Percentiles rank a stretch among this genome's conserved stretches.
These are phyloP conservation scores for Aspergillus viridinutans DNA, from an alignment of 2,329 filamentous ascomycete genomes.

Conservation along the genomic window DNA sequence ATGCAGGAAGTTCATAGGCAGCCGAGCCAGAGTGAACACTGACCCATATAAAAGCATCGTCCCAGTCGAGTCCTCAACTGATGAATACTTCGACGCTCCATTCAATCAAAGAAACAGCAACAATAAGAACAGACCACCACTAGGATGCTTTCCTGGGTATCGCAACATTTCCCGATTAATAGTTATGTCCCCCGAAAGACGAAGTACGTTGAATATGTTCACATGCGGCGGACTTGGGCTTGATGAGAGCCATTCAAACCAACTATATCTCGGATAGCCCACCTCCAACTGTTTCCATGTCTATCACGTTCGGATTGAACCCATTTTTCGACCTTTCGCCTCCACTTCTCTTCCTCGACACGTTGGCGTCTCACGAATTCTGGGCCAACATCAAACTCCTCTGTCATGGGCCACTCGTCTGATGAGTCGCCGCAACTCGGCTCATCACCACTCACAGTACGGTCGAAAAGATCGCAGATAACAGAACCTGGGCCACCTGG, in stretches of 20 bases:
- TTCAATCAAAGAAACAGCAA: background rate
- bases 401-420: slow-evolving; percentile 81
- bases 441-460: slow-evolving; percentile 33
- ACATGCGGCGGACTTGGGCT: background rate
- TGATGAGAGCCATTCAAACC: slow-evolving; percentile 20
- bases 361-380: slow-evolving; percentile 86
- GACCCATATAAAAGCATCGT: background rate
- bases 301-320: slow-evolving; percentile 54
- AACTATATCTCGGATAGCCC: slow-evolving; percentile 59
- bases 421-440: slow-evolving; percentile 43
- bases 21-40: background rate
- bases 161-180: background rate
- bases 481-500: slow-evolving; percentile 19
- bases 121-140: background rate
- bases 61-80: background rate
- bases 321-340: slow-evolving; percentile 83
- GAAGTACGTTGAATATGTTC: background rate
- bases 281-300: slow-evolving; percentile 63
- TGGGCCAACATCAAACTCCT: slow-evolving; percentile 96
- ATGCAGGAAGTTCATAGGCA: background rate
- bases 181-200: background rate
- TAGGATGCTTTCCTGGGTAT: background rate
- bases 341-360: slow-evolving; percentile 89
- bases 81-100: background rate
- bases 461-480: slow-evolving; percentile 23